These are phyloP conservation scores for Phaeosphaeriaceae sp. DNA, from an alignment of 2,329 filamentous ascomycete genomes.

Conservation along the genomic window DNA sequence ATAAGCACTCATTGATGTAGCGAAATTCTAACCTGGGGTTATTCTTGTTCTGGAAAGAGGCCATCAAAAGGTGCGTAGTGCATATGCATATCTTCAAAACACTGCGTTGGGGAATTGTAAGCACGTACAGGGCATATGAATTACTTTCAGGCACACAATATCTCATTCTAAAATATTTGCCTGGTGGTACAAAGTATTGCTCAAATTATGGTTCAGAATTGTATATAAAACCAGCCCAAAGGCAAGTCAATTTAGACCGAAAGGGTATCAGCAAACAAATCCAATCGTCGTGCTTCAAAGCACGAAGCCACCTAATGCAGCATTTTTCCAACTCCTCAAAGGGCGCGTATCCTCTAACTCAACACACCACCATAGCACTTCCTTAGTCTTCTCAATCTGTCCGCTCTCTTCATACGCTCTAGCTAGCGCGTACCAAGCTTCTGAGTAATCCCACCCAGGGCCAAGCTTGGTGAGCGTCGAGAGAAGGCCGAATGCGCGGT, in stretches of 20 bases:
- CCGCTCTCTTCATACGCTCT: conserved; percentile 87
- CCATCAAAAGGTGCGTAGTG: no score
- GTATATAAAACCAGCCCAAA: background rate
- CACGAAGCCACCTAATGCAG: conserved; percentile 53
- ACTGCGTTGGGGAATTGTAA: no score
- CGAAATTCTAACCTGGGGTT: no score
- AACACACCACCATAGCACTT: conserved; percentile 96
- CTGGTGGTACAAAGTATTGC: no score
- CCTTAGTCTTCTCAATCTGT: conserved; percentile 85
- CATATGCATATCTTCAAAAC: no score
- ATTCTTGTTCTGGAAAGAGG: no score
- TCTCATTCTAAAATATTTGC: no score
- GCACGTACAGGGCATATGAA: no score
- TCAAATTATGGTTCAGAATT: no score
- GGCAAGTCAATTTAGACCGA: background rate
- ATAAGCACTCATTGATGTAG: no score
- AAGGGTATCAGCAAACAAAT: conserved; percentile 3
- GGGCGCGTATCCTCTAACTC: conserved; percentile 87
- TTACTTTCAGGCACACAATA: no score
- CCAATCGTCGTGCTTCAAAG: conserved; percentile 21
- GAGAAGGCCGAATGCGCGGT: conserved; percentile 84
- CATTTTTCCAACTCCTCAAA: conserved; percentile 77
- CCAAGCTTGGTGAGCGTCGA: conserved; percentile 85
- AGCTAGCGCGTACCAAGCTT: conserved; percentile 91
- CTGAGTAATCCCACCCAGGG: conserved; percentile 85